Evolutionary conservation across 352 stramenopile genomes (phyloP).

Genomic region (Phytophthora nicotianae): DNA sequence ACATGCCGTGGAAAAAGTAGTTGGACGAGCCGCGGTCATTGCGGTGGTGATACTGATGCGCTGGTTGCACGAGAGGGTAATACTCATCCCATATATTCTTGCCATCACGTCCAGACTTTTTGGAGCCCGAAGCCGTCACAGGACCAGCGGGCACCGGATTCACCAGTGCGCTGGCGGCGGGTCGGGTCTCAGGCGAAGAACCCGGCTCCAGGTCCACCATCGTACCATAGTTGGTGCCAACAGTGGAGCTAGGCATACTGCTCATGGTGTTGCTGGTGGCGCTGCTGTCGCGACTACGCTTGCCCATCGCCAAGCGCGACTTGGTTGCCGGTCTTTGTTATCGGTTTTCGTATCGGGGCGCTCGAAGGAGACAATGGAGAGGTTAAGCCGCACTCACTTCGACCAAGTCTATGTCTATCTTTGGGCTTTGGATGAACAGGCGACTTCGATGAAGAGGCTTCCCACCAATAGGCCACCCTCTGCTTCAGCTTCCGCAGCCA

Average conservation of each 20-base stretch:
- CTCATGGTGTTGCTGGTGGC: conserved; percentile 36
- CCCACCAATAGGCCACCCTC: background rate
- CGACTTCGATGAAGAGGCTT: conserved; percentile 1
- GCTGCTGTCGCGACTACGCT: conserved; percentile 42
- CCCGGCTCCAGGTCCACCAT: conserved; percentile 40
- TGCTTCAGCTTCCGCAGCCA: conserved; percentile 22
- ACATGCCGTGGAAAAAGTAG: conserved; percentile 90
- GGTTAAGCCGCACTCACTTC: background rate
- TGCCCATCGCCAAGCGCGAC: conserved; percentile 32
- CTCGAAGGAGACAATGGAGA: too few species aligned
- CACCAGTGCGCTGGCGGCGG: conserved; percentile 29
- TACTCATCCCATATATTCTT: conserved; percentile 90
- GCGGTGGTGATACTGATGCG: conserved; percentile 80
- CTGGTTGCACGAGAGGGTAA: conserved; percentile 86
- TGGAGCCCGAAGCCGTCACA: conserved; percentile 8
- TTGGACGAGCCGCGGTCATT: conserved; percentile 76
- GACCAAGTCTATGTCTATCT: background rate
- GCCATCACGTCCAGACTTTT: conserved; percentile 31
- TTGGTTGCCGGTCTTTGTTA: background rate
- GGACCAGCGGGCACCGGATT: conserved; percentile 24
- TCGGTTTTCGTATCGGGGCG: too few species aligned
- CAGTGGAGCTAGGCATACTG: conserved; percentile 17
- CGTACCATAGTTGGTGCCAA: conserved; percentile 42
- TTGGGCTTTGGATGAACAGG: conserved; percentile 13
- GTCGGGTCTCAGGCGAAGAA: conserved; percentile 11